Percentiles rank a stretch among this genome's conserved stretches.
phyloP scores from a whole-genome alignment of 225 moss, liverwort and hornwort genomes.

The Marchantia paleacea region DNA sequence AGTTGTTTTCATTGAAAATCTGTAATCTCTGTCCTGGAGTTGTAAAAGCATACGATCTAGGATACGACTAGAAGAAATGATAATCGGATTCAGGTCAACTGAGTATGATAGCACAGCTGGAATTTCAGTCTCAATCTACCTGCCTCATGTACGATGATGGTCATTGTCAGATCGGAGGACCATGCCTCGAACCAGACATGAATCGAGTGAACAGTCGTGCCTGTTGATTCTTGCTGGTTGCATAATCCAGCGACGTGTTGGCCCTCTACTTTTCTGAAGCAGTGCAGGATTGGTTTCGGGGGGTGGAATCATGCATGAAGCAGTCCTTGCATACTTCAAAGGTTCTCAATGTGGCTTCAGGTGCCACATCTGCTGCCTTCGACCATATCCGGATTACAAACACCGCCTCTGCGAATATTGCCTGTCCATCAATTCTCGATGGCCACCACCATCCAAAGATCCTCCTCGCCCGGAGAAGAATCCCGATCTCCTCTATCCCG shows the following conservation, averaged over 20 bases:
- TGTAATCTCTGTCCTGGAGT: too few species aligned
- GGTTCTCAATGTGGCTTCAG: conserved; percentile 14
- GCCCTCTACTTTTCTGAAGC: background rate
- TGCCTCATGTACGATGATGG: too few species aligned
- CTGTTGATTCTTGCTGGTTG: background rate
- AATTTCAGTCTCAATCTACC: too few species aligned
- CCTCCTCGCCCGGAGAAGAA: conserved; percentile 35
- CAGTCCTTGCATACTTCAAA: conserved; percentile 6
- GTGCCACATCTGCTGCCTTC: conserved; percentile 9
- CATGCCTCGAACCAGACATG: too few species aligned
- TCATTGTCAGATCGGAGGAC: too few species aligned
- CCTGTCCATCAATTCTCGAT: conserved; percentile 28
- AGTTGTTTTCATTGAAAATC: too few species aligned
- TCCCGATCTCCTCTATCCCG: conserved; percentile 37
- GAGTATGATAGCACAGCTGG: too few species aligned
- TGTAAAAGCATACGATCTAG: too few species aligned
- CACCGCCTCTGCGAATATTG: conserved; percentile 33
- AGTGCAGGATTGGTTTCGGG: background rate
- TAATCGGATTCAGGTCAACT: too few species aligned
- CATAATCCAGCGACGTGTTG: background rate
- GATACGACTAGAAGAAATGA: too few species aligned
- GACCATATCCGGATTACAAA: conserved; percentile 1
- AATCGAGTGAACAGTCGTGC: conserved; percentile 12
- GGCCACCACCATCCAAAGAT: conserved; percentile 30
- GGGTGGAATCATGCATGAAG: conserved; percentile 3